Conservation (phyloP, 2,329 filamentous ascomycete species). For the Endocalyx cinctus region DNA sequence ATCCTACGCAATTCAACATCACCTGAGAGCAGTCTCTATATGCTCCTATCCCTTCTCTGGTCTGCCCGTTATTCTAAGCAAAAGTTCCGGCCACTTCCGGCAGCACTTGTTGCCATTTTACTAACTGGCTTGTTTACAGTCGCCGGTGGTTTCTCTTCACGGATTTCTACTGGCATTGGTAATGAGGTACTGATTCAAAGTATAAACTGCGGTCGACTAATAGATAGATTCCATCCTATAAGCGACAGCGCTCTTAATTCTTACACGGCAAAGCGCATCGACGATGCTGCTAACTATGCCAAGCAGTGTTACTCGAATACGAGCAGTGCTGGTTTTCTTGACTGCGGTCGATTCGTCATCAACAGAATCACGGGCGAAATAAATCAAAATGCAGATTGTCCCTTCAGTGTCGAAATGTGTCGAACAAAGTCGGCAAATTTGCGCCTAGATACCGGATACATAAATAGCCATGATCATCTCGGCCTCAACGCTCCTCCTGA, state of each 20-base stretch:
- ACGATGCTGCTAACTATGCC: slow-evolving; percentile 10
- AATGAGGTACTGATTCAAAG: slow-evolving; percentile 12
- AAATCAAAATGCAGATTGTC: slow-evolving; percentile 6
- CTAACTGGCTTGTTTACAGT: slow-evolving; percentile 6
- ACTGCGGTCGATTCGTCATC: slow-evolving; percentile 7
- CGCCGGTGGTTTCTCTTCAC: slow-evolving; percentile 12
- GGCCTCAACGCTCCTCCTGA: slow-evolving; percentile 9
- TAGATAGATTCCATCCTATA: neutral
- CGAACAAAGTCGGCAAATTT: slow-evolving; percentile 4
- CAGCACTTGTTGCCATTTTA: slow-evolving; percentile 1
- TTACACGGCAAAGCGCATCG: neutral
- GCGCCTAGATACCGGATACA: slow-evolving; percentile 8
- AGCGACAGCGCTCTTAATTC: too few relatives aligned
- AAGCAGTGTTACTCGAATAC: slow-evolving; percentile 10
- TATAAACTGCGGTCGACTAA: slow-evolving; percentile 5
- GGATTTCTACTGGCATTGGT: slow-evolving; percentile 9
- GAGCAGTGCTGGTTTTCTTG: slow-evolving; percentile 1
- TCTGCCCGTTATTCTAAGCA: slow-evolving; percentile 4
- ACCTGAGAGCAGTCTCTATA: slow-evolving; percentile 4
- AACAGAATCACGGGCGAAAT: neutral
- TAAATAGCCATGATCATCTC: slow-evolving; percentile 11
- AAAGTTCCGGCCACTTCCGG: neutral
- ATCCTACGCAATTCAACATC: slow-evolving; percentile 12
- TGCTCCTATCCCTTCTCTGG: slow-evolving; percentile 3
- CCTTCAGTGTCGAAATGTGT: slow-evolving; percentile 9